These are phyloP conservation scores for Thielaviopsis cerberus DNA, from an alignment of 2,329 filamentous ascomycete species.

Conservation along the genomic window DNA sequence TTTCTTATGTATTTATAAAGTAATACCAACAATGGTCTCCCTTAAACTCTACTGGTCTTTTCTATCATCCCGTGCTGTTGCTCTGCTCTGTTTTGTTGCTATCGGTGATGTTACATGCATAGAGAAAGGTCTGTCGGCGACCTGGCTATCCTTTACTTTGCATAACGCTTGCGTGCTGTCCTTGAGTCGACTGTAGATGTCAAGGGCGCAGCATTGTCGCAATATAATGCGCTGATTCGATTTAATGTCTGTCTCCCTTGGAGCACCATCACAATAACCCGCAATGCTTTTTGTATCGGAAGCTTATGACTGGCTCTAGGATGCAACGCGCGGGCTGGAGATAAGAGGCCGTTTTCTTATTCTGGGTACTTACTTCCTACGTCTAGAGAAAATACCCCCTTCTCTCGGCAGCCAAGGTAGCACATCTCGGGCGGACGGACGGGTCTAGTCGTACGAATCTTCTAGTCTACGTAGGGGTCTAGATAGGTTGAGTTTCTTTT, in stretches of 20 bases:
- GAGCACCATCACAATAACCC: background rate
- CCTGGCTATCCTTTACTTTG: background rate
- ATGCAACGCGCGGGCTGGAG: background rate
- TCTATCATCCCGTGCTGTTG: background rate
- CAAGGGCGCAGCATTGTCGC: background rate
- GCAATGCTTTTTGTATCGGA: background rate
- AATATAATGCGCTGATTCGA: background rate
- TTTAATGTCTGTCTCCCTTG: background rate
- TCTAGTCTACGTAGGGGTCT: background rate
- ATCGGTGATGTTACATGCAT: background rate
- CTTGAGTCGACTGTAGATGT: background rate
- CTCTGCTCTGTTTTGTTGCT: background rate
- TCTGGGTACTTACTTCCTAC: too few relatives aligned
- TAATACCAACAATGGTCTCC: constrained; percentile 2
- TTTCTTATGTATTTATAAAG: background rate
- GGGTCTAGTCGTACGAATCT: background rate
- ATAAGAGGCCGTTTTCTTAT: background rate
- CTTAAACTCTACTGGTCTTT: background rate
- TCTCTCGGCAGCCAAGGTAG: background rate
- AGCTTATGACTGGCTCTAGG: background rate
- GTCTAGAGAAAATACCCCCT: too few relatives aligned
- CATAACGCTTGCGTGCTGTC: background rate
- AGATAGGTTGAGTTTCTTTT: background rate
- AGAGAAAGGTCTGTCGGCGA: background rate
- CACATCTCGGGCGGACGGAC: background rate